Base-by-base conservation (phyloP, 768 basidiomycete species). In the Tylopilus plumbeoviolaceoides region DNA sequence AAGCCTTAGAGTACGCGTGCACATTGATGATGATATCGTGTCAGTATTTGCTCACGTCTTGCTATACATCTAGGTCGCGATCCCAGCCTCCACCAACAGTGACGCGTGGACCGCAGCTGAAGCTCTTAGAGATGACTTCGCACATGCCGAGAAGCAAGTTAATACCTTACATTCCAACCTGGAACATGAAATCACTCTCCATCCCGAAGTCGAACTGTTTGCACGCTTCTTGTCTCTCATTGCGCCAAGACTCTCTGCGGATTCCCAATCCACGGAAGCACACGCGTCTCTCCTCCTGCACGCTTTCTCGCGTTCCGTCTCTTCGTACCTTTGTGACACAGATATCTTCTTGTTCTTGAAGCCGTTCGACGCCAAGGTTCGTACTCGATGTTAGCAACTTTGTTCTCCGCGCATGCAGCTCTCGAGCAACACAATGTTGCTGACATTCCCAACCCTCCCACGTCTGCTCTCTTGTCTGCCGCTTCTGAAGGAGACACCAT, bases 61-160 rank as follows among this genome's bases (percentile, higher is more conserved):
- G 27, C 36, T 27, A 25, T 48, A 15, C 42, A 40, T 45, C 59
- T 58, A 93, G 91, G 70, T 95, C 56, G 86, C 89, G 57, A 84
- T 98, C 70, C 92, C 91, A 43, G 89, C 95, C 53, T 85, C 91
- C 42, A 84, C 89, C n/a, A 73, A 75, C 36, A 58, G 76, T 59
- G 84, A 93, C 70, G 83, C 91, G 71, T 97, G 95, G 94, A 91
- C 93, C 65, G 81, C 84, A 49, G 93, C 94, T 47, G 93, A 95
- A 73, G 84, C 93, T 64, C 82, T 95, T 52, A 78, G 89, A 63
- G 93, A 97, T 64, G 90, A 94, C 54, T 98, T 95, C 68, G 71
- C 78, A 50, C 82, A 91, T 70, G 70, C 78, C 50, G 81, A 83
- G 66, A 75, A 75, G 30, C 78, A 76, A 68, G 58, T 78, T 69